Conservation (phyloP, 2,329 filamentous ascomycete species). For the Aspergillus ibericus region DNA sequence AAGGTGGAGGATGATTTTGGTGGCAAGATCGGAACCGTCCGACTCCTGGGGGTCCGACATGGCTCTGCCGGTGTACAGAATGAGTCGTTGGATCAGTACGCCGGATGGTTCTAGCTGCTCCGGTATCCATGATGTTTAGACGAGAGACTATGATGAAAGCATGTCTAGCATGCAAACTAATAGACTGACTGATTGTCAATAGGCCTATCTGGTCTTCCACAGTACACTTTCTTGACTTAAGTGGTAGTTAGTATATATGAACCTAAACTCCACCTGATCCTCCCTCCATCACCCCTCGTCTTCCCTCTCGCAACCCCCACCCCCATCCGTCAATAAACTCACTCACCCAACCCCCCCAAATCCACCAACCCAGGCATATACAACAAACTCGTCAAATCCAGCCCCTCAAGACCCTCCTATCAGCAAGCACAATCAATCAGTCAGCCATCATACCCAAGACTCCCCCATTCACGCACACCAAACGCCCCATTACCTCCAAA, state of each 20-base stretch:
- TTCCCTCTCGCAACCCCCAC: neutral
- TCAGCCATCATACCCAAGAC: no score
- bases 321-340: neutral
- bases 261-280: neutral
- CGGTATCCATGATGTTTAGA: neutral
- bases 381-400: neutral
- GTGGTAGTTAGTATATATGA: no score
- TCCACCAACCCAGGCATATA: neutral
- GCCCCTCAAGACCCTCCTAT: neutral
- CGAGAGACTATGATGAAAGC: neutral
- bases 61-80: slow-evolving; percentile 48
- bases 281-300: no score
- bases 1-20: slow-evolving; percentile 45
- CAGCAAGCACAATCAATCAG: neutral
- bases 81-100: slow-evolving; percentile 41
- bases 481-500: no score
- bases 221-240: no score
- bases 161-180: neutral
- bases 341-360: neutral
- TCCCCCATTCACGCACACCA: no score
- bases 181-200: neutral
- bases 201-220: no score
- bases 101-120: slow-evolving; percentile 29
- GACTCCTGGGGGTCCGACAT: slow-evolving; percentile 46
- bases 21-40: slow-evolving; percentile 47